Evolutionary conservation across 2,329 filamentous ascomycete species (phyloP), one percentile per base, ranked within the genome.

Genomic region (Arthrobotrys iridis): DNA sequence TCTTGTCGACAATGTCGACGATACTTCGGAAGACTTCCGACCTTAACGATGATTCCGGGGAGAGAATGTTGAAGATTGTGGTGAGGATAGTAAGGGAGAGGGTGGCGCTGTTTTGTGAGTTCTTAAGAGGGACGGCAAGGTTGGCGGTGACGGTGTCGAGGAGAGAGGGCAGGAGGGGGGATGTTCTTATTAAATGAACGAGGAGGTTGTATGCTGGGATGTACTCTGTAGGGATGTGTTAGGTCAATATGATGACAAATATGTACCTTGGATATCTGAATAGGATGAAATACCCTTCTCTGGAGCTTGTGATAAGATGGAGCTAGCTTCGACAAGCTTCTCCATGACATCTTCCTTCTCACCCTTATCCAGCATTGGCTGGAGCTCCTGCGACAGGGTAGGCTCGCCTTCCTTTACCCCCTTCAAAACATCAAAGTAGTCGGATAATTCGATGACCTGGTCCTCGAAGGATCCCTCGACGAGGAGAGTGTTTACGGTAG

Each of bases 171-270:
- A 91, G 88, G 80, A 93, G 92, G 80, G 91, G 88, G 74, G 93
- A 92, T 84, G 96, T 92, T 80, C 93, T 87, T 79, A 96, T 89
- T 75, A 99, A 90, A 85, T 97, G 92, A 81, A 98, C 90, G 82
- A 99, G 90, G 79, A 98, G 90, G 85, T 99, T 98, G 85, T 97
- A 97, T 76, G 94, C 93, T 73, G 94, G 91, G 76, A 93, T 93
- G 83, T 97, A 95, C 84, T 98, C 94, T 89, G 81, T 78, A 73
- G 50, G 62, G 62, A 76, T 77, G 64, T 60, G n/a, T 35, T 33
- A 63, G 13, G 13, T 74, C 58, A 65, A 71, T 22, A 57, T 63
- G 68, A 41, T 41, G 7, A 43, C 22, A 35, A 58, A 50, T 57
- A 57, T 59, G 57, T 50, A 28, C 26, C 15, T 26, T 40, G 50